Percentiles rank a stretch among this genome's conserved stretches.
phyloP scores from a whole-genome alignment of 306 rosid species.

The Inga laurina region DNA sequence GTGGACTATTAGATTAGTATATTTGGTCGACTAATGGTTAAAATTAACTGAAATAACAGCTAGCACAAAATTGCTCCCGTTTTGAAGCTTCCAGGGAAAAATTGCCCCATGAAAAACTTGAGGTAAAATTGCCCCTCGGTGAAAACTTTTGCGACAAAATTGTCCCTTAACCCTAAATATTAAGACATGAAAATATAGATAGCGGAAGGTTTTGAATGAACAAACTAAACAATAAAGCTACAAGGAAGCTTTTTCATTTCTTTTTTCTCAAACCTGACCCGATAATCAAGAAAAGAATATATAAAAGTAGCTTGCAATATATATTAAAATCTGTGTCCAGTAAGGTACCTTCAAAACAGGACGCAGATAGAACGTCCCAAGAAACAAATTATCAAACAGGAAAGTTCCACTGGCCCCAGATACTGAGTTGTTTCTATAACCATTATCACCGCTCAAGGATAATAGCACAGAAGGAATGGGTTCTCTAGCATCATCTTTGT shows the following conservation, averaged over 20 bases:
- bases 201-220: constrained; percentile 18
- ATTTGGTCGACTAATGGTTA: too few species aligned
- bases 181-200: constrained; percentile 25
- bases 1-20: too few species aligned
- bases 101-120: too few species aligned
- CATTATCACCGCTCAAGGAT: constrained; percentile 92
- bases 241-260: neutral
- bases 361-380: constrained; percentile 95
- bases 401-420: constrained; percentile 82
- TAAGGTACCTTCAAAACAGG: constrained; percentile 87
- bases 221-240: constrained; percentile 28
- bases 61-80: too few species aligned
- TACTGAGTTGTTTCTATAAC: constrained; percentile 92
- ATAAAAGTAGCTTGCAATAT: constrained; percentile 30
- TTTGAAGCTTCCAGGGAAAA: too few species aligned
- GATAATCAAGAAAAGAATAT: constrained; percentile 13
- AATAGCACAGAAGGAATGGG: constrained; percentile 86
- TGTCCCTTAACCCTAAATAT: too few species aligned
- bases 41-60: too few species aligned
- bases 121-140: too few species aligned
- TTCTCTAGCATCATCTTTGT: constrained; percentile 65
- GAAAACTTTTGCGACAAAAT: too few species aligned
- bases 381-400: constrained; percentile 76
- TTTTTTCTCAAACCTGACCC: constrained; percentile 13
- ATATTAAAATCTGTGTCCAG: constrained; percentile 18